Evolutionary conservation across 2,329 filamentous ascomycete genomes (phyloP).

Genomic region (Diplodia corticola): DNA sequence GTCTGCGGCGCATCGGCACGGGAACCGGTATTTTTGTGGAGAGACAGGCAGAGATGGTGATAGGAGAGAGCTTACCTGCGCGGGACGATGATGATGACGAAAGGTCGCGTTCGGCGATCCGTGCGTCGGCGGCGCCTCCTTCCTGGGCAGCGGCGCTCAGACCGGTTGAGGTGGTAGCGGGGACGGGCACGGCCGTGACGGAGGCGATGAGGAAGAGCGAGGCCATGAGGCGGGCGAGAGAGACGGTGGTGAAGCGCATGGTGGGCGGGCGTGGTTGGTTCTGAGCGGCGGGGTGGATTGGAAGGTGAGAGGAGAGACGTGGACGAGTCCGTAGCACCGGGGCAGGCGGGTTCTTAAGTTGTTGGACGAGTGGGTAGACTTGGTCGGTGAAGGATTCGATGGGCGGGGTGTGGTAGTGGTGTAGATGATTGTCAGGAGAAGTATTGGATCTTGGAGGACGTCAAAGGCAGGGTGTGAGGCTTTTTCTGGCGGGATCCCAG

Average conservation of each 20-base stretch:
- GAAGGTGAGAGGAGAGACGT: neutral
- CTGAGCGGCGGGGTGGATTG: neutral
- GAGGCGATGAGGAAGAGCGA: neutral
- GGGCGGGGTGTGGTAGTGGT: neutral
- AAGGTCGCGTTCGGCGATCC: constrained; percentile 13
- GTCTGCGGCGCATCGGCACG: neutral
- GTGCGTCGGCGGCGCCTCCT: neutral
- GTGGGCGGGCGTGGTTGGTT: neutral
- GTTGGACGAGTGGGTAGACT: neutral
- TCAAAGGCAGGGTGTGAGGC: neutral
- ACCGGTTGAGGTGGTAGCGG: neutral
- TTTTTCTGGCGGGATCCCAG: neutral
- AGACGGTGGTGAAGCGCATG: neutral
- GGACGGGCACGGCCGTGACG: constrained; percentile 5
- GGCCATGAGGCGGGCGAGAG: neutral
- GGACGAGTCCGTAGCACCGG: neutral
- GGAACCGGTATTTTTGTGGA: neutral
- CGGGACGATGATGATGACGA: constrained; percentile 14
- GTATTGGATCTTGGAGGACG: constrained; percentile 16
- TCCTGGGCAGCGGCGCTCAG: neutral
- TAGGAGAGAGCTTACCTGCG: neutral
- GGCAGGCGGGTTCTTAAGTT: neutral
- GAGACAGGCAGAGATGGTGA: neutral
- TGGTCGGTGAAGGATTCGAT: neutral
- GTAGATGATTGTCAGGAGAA: constrained; percentile 17